These are phyloP conservation scores for Coemansia sp. DNA, from an alignment of 192 early-diverging fungal species.

Conservation along the genomic window DNA sequence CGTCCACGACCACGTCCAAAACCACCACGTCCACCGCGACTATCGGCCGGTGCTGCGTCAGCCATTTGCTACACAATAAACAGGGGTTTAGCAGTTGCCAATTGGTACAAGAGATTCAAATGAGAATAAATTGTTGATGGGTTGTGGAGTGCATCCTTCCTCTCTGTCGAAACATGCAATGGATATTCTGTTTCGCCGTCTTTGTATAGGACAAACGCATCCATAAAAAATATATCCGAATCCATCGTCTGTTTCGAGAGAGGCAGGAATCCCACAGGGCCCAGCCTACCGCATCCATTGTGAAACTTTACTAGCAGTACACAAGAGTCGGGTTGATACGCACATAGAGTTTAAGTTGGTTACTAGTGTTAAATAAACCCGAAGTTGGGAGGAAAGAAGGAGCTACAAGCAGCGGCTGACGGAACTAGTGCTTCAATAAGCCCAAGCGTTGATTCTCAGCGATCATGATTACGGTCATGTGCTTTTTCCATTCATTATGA, in stretches of 20 bases:
- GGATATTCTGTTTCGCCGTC: not conserved
- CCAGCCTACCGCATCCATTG: not conserved
- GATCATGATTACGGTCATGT: too few relatives aligned
- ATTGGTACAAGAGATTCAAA: not conserved
- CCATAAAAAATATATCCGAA: not conserved
- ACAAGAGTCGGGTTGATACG: conserved; percentile 15
- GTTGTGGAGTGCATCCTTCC: too few relatives aligned
- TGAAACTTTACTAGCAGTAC: not conserved
- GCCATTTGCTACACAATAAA: conserved; percentile 65
- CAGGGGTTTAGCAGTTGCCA: not conserved
- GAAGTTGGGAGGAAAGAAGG: conserved; percentile 38
- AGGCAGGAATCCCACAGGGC: not conserved
- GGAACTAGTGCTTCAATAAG: not conserved
- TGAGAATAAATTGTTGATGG: too few relatives aligned
- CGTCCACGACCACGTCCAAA: conserved; percentile 67
- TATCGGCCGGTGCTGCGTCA: conserved; percentile 77
- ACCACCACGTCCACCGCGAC: conserved; percentile 59
- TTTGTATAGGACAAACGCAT: not conserved
- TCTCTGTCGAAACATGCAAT: not conserved
- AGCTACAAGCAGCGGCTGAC: not conserved
- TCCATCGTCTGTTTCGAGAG: not conserved
- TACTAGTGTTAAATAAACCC: conserved; percentile 35
- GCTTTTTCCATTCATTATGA: too few relatives aligned
- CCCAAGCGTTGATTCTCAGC: not conserved
- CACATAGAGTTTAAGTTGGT: conserved; percentile 42